Percentiles rank a stretch among this genome's conserved stretches.
Conservation (phyloP, 441 rosid species). For the Erodium moschatum region DNA sequence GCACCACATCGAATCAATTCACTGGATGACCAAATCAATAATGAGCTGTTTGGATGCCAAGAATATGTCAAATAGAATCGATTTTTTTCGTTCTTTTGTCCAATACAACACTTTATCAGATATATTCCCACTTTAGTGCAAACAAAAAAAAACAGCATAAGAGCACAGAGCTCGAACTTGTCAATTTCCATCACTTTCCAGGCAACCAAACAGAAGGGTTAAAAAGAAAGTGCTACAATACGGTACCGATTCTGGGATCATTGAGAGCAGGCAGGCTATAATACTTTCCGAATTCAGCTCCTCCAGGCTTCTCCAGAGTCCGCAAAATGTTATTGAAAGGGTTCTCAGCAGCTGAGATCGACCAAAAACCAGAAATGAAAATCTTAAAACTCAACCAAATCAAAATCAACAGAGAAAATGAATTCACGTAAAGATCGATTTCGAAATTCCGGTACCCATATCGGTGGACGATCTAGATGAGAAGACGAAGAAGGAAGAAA, state of each 20-base stretch:
- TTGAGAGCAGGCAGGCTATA: slow-evolving; percentile 49
- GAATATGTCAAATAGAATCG: neutral
- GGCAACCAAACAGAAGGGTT: slow-evolving; percentile 11
- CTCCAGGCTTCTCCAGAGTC: slow-evolving; percentile 42
- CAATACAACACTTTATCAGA: neutral
- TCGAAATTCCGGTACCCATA: neutral
- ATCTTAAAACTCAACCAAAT: neutral
- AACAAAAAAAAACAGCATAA: neutral
- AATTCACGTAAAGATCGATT: neutral
- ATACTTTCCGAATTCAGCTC: slow-evolving; percentile 46
- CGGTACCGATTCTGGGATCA: slow-evolving; percentile 55
- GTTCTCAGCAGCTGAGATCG: slow-evolving; percentile 35
- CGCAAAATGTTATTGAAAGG: slow-evolving; percentile 42
- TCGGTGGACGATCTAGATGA: neutral
- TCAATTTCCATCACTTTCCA: slow-evolving; percentile 4
- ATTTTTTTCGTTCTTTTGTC: neutral
- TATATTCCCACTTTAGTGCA: neutral
- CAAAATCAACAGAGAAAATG: neutral
- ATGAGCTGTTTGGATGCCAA: neutral
- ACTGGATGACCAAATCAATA: neutral
- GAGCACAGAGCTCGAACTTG: neutral
- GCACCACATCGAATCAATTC: slow-evolving; percentile 9
- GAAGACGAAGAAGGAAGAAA: neutral
- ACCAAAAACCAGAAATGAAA: neutral
- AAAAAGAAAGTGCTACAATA: slow-evolving; percentile 1